phyloP scores from a whole-genome alignment of 2,329 filamentous ascomycete genomes.

The Diaporthe ilicicola region DNA sequence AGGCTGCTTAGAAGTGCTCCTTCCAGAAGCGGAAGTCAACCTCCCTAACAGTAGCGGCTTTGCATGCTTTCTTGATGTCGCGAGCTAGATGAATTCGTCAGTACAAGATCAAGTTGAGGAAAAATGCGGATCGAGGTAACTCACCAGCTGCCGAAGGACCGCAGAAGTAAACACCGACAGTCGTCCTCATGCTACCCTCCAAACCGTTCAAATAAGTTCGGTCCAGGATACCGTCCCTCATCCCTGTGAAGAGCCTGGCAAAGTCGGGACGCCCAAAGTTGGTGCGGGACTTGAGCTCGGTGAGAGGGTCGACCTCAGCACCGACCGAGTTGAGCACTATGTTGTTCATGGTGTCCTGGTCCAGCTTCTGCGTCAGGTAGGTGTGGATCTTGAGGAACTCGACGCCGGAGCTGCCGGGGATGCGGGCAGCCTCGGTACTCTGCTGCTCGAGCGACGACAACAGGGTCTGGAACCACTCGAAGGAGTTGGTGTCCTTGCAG shows the following conservation, averaged over 20 bases:
- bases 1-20: slow-evolving; percentile 75
- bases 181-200: slow-evolving; percentile 78
- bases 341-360: slow-evolving; percentile 92
- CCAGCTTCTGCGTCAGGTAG: slow-evolving; percentile 92
- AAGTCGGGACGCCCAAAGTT: slow-evolving; percentile 98
- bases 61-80: slow-evolving; percentile 84
- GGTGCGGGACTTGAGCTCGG: slow-evolving; percentile 87
- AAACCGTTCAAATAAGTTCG: slow-evolving; percentile 86
- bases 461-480: slow-evolving; percentile 98
- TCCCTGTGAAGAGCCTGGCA: slow-evolving; percentile 76
- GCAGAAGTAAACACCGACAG: slow-evolving; percentile 98
- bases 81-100: slow-evolving; percentile 69
- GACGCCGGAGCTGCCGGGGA: slow-evolving; percentile 71
- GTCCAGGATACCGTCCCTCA: slow-evolving; percentile 88
- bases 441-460: slow-evolving; percentile 91
- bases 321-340: slow-evolving; percentile 97
- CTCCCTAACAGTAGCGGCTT: slow-evolving; percentile 74
- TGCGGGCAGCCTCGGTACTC: slow-evolving; percentile 73
- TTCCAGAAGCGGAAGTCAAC: slow-evolving; percentile 99
- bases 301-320: slow-evolving; percentile 86
- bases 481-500: slow-evolving; percentile 92
- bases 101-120: slow-evolving; percentile 26
- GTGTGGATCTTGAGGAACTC: slow-evolving; percentile 99
- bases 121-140: slow-evolving; percentile 38
- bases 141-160: slow-evolving; percentile 78